phyloP scores from a whole-genome alignment of 768 basidiomycete genomes.

The Hydnomerulius pinastri region DNA sequence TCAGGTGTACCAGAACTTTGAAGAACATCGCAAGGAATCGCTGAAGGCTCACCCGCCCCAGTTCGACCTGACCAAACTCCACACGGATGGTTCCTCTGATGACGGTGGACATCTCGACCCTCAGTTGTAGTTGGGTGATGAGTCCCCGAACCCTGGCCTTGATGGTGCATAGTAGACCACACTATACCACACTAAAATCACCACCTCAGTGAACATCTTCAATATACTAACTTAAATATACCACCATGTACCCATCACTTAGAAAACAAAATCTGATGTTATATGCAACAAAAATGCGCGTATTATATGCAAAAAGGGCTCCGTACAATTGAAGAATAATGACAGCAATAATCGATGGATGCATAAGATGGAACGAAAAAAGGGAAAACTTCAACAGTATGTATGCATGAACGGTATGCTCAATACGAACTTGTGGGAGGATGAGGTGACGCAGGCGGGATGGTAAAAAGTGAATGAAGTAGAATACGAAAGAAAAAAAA shows the following conservation, averaged over 20 bases:
- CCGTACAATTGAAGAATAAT: background rate
- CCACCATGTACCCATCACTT: too few species aligned
- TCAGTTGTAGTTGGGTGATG: background rate
- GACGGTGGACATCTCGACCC: conserved; percentile 19
- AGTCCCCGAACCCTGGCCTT: too few species aligned
- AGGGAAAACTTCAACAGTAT: background rate
- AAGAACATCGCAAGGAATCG: conserved; percentile 4
- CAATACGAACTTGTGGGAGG: background rate
- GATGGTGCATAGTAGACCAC: background rate
- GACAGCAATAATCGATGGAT: conserved; percentile 12
- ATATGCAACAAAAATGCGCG: background rate
- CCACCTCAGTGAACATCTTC: too few species aligned
- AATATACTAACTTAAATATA: too few species aligned
- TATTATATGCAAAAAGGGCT: too few species aligned
- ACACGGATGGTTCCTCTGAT: conserved; percentile 20
- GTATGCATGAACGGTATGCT: too few species aligned
- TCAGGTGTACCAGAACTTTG: conserved; percentile 35
- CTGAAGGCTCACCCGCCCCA: conserved; percentile 22
- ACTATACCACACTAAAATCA: background rate
- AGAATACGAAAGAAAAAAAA: background rate
- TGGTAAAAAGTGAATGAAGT: background rate
- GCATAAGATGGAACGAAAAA: background rate
- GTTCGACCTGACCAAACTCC: conserved; percentile 22
- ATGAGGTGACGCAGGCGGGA: background rate
- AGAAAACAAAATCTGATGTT: too few species aligned